phyloP scores from a whole-genome alignment of 495 filamentous ascomycete genomes.

The Neurospora sp. region DNA sequence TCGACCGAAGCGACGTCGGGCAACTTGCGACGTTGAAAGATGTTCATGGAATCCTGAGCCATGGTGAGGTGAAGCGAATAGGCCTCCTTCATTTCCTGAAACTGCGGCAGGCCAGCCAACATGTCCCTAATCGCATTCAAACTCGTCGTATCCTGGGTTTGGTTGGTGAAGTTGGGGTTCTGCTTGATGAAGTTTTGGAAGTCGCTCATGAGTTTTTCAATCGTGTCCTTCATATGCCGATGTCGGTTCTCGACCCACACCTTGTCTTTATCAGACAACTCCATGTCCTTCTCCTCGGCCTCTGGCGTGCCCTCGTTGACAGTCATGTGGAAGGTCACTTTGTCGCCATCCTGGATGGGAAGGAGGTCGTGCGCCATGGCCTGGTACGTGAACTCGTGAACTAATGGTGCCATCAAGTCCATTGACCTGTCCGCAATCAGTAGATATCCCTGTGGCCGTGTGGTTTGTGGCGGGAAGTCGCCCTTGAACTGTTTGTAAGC shows the following conservation, averaged over 20 bases:
- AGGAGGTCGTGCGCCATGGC: conserved; percentile 94
- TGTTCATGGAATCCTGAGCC: conserved; percentile 96
- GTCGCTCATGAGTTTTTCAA: conserved; percentile 84
- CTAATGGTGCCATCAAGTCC: conserved; percentile 74
- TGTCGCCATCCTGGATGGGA: conserved; percentile 77
- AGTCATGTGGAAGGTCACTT: conserved; percentile 70
- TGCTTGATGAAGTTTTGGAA: conserved; percentile 84
- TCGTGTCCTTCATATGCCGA: conserved; percentile 94
- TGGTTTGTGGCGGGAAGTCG: conserved; percentile 73
- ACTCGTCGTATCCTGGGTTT: conserved; percentile 54
- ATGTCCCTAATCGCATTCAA: conserved; percentile 94
- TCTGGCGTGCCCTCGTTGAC: conserved; percentile 58
- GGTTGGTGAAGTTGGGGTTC: conserved; percentile 86
- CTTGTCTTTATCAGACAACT: conserved; percentile 77
- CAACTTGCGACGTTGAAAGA: conserved; percentile 75
- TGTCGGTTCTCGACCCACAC: conserved; percentile 93
- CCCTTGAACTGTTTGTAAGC: conserved; percentile 69
- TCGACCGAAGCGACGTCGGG: conserved; percentile 79
- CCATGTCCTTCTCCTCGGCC: conserved; percentile 77
- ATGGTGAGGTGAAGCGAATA: conserved; percentile 93
- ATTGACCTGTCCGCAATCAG: conserved; percentile 86
- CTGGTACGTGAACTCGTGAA: conserved; percentile 98
- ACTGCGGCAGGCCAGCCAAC: conserved; percentile 88
- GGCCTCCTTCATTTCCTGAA: conserved; percentile 86
- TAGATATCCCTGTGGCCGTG: conserved; percentile 71